Evolutionary conservation across 805 yeast species (phyloP).

Genomic region (Candida methanosorbosa): DNA sequence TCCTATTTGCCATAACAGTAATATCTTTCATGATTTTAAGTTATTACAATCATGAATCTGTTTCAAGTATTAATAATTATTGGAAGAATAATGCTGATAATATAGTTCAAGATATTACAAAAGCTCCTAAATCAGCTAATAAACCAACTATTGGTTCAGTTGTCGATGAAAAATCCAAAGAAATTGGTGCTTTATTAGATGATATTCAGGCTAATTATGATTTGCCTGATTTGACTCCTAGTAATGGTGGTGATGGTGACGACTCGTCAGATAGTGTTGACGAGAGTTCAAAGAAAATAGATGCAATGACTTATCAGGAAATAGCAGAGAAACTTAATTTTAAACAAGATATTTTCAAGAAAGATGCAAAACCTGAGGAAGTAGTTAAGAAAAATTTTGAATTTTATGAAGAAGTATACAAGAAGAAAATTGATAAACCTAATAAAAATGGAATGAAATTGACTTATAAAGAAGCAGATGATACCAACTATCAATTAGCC

Average conservation of each 20-base stretch:
- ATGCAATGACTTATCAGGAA: conserved; percentile 1
- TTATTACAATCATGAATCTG: too few relatives aligned
- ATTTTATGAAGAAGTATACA: conserved; percentile 27
- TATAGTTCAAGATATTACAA: too few relatives aligned
- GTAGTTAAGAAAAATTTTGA: conserved; percentile 28
- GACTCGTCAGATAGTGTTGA: too few relatives aligned
- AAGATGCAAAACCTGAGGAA: conserved; percentile 9
- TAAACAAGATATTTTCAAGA: conserved; percentile 6
- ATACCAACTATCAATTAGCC: conserved; percentile 25
- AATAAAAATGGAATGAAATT: conserved; percentile 26
- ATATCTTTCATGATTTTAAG: neutral
- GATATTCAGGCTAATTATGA: too few relatives aligned
- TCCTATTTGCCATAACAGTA: neutral
- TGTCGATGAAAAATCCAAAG: too few relatives aligned
- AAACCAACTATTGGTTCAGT: too few relatives aligned
- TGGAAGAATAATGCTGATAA: too few relatives aligned
- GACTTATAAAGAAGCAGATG: conserved; percentile 10
- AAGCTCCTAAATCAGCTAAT: too few relatives aligned
- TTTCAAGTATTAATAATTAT: too few relatives aligned
- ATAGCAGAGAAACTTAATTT: conserved; percentile 8
- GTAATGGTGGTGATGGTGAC: too few relatives aligned
- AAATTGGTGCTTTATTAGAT: too few relatives aligned
- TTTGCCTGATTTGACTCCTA: too few relatives aligned
- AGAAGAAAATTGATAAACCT: conserved; percentile 36
- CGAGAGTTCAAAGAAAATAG: neutral